Base-by-base conservation (phyloP, 305 asterid genomes). In the Petunia hybrid region DNA sequence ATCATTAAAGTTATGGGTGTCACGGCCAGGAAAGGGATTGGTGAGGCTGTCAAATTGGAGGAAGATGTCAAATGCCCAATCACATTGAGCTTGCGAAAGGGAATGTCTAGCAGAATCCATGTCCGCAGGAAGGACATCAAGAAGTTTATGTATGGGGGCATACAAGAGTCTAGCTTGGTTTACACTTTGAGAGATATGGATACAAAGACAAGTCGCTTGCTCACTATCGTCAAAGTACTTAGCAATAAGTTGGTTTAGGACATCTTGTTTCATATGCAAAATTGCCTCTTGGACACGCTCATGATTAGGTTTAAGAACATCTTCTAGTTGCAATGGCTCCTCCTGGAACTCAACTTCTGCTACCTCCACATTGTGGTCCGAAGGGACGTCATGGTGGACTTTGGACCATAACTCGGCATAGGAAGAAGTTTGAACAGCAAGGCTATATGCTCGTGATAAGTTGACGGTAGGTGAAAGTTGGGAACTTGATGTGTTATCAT, bases 381-480 rank as follows among this genome's bases (percentile, higher is more conserved):
- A 80, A 35, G 90, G 84, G 81, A 71, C 77, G 74, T 86, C 83
- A 14, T 63, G 87, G 84, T 84, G 89, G 70, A 93, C 87, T 68
- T 85, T 85, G 45, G 87, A 87, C 86, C 93, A 85, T 68, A 94
- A 90, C 87, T 94, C 97, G 16, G 85, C 53, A 61, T 86, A 95
- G 1, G 99, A 95, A 87, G 83, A 79, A n/a, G 97, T 87, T 65
- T 94, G 88, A 83, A 95, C 86, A 13, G 92, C 97, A 67, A 81
- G 88, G 71, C 86, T 76, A 85, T 92, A 95, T 82, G 93, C 97
- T 41, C 82, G 88, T 79, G 89, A 83, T 60, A 94, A 95, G 87
- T 92, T 92, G 68, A 91, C 92, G 3, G 97, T 91, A 39, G 99
- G 97, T 78, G 99, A 91, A 83, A 86, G 89, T 36, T 86, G 93